phyloP scores from a whole-genome alignment of 2,329 filamentous ascomycete genomes.

The Neobulgaria alba region DNA sequence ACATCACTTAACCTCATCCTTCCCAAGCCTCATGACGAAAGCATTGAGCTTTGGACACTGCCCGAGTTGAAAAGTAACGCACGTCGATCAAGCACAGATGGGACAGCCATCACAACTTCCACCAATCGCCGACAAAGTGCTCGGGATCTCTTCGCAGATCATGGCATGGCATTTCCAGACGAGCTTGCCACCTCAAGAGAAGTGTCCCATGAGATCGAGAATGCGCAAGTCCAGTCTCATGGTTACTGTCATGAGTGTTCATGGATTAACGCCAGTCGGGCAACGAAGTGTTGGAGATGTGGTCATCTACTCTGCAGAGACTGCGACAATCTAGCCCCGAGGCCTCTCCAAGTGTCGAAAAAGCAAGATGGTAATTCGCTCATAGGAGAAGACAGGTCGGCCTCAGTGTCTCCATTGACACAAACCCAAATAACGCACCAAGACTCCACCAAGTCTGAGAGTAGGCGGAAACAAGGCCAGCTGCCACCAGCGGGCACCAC shows the following conservation, averaged over 20 bases:
- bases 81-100: background rate
- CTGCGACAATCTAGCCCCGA: constrained; percentile 28
- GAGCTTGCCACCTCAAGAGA: constrained; percentile 35
- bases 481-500: no score
- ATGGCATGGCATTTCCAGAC: constrained; percentile 37
- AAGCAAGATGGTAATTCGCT: background rate
- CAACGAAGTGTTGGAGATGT: constrained; percentile 38
- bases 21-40: background rate
- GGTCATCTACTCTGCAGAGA: constrained; percentile 42
- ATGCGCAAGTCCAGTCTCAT: constrained; percentile 15
- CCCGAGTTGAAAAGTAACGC: background rate
- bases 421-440: no score
- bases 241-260: constrained; percentile 44
- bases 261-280: constrained; percentile 30
- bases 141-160: constrained; percentile 38
- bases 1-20: background rate
- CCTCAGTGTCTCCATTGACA: no score
- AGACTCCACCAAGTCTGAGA: no score
- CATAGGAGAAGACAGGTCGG: no score
- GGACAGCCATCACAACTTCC: constrained; percentile 26
- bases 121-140: constrained; percentile 34
- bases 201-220: constrained; percentile 25
- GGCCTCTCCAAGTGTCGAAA: background rate
- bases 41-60: background rate
- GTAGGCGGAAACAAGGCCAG: no score